Conservation (phyloP, 805 yeast genomes). For the Kluyveromyces dobzhanskii region DNA sequence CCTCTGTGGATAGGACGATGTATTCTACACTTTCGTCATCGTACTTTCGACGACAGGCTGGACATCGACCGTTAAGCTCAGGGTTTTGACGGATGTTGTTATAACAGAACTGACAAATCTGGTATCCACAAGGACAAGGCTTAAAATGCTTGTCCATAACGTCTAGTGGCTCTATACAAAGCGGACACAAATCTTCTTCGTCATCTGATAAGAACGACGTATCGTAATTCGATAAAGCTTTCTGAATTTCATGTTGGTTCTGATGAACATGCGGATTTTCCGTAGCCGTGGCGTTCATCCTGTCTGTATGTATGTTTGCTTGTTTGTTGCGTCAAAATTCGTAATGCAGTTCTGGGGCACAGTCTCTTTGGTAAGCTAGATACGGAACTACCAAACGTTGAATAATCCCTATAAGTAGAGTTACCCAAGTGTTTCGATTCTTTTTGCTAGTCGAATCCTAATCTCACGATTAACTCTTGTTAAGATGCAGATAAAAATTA, state of each 20-base stretch:
- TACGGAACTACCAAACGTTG: no score
- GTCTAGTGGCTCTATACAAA: slow-evolving; percentile 97
- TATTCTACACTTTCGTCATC: slow-evolving; percentile 92
- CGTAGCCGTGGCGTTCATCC: not conserved
- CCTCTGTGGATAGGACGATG: slow-evolving; percentile 75
- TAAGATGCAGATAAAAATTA: no score
- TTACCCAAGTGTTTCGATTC: no score
- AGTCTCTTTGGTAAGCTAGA: no score
- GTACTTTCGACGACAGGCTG: slow-evolving; percentile 91
- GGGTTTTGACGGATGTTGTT: slow-evolving; percentile 94
- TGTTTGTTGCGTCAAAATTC: no score
- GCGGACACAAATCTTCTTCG: slow-evolving; percentile 51
- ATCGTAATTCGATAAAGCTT: slow-evolving; percentile 26
- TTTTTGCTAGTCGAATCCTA: no score
- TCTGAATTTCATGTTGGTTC: slow-evolving; percentile 25
- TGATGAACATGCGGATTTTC: slow-evolving; percentile 5
- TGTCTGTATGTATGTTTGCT: no score
- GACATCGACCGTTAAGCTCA: slow-evolving; percentile 91
- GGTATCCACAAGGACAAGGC: slow-evolving; percentile 99
- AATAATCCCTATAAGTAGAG: no score
- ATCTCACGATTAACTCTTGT: no score
- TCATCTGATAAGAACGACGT: slow-evolving; percentile 29
- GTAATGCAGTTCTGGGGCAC: no score
- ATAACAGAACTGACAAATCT: slow-evolving; percentile 96
- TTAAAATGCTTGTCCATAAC: slow-evolving; percentile 90